These are phyloP conservation scores for Artomyces pyxidatus DNA, from an alignment of 768 basidiomycete genomes.

Conservation along the genomic window DNA sequence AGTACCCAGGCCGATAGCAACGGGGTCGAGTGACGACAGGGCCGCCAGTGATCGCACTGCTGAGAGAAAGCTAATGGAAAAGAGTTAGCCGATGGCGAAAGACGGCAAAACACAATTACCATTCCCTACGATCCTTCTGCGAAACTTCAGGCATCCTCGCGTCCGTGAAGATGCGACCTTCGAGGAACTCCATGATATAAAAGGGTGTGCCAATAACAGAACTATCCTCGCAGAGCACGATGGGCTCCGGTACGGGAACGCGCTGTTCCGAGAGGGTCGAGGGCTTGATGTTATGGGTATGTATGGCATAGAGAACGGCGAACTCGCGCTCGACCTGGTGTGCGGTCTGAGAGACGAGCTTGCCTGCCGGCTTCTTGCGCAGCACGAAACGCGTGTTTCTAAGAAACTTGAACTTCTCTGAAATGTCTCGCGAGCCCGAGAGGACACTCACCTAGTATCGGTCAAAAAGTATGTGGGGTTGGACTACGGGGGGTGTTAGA, in stretches of 20 bases:
- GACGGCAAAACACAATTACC: slow-evolving; percentile 32
- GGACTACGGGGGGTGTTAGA: slow-evolving; percentile 41
- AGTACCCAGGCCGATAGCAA: slow-evolving; percentile 53
- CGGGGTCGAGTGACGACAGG: slow-evolving; percentile 57
- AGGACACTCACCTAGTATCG: slow-evolving; percentile 50
- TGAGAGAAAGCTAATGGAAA: slow-evolving; percentile 58
- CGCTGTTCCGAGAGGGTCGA: slow-evolving; percentile 39
- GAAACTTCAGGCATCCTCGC: slow-evolving; percentile 63
- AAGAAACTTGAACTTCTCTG: too few species aligned
- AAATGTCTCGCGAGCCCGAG: too few species aligned
- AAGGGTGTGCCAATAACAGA: slow-evolving; percentile 81
- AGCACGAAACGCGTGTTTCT: slow-evolving; percentile 65
- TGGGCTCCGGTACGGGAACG: slow-evolving; percentile 83
- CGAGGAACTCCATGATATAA: slow-evolving; percentile 94
- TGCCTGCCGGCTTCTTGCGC: slow-evolving; percentile 87
- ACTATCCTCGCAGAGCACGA: slow-evolving; percentile 73
- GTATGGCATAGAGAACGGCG: slow-evolving; percentile 67
- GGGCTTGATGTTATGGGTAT: slow-evolving; percentile 56
- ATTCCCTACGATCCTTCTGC: slow-evolving; percentile 55
- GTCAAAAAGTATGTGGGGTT: slow-evolving; percentile 96
- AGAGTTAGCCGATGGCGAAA: not conserved
- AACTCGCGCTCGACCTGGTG: slow-evolving; percentile 96
- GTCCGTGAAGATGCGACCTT: slow-evolving; percentile 92
- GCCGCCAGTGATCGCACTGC: slow-evolving; percentile 64
- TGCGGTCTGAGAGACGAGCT: slow-evolving; percentile 82